Conservation (phyloP, 1,284 basidiomycete species). For the Heimioporus retisporus region DNA sequence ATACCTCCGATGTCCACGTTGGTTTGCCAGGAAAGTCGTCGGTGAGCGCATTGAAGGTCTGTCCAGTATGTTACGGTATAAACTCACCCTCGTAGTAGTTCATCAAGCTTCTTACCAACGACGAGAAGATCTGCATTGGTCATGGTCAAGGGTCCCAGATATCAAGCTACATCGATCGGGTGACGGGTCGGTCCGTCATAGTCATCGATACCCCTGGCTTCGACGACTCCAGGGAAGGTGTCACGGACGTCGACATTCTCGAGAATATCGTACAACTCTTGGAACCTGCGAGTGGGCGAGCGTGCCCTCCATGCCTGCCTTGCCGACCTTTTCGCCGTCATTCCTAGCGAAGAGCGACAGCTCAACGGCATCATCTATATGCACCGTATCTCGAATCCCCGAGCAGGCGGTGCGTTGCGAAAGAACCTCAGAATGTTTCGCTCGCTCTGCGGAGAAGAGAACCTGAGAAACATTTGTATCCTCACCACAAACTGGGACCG, state of each 20-base stretch:
- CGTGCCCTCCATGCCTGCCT: no score
- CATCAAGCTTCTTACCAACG: slow-evolving; percentile 11
- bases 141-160: slow-evolving; percentile 1
- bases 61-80: not conserved
- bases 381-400: slow-evolving; percentile 25
- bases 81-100: slow-evolving; percentile 6
- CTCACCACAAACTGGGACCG: slow-evolving; percentile 9
- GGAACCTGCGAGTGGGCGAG: slow-evolving; percentile 52
- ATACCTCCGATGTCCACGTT: not conserved
- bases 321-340: not conserved
- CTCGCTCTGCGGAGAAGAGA: slow-evolving; percentile 54
- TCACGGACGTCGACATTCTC: slow-evolving; percentile 18
- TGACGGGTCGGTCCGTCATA: slow-evolving; percentile 23
- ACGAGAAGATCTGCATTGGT: slow-evolving; percentile 9
- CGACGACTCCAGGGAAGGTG: slow-evolving; percentile 21
- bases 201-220: slow-evolving; percentile 42
- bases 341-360: not conserved
- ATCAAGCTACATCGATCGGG: not conserved
- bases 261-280: slow-evolving; percentile 39
- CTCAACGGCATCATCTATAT: not conserved
- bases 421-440: slow-evolving; percentile 56
- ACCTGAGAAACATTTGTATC: slow-evolving; percentile 22
- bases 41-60: not conserved
- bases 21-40: slow-evolving; percentile 10
- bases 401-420: slow-evolving; percentile 53